Percentiles rank a stretch among this genome's conserved stretches.
Evolutionary conservation across 2,329 filamentous ascomycete species (phyloP).

Genomic region (Hyphodiscus sp.): DNA sequence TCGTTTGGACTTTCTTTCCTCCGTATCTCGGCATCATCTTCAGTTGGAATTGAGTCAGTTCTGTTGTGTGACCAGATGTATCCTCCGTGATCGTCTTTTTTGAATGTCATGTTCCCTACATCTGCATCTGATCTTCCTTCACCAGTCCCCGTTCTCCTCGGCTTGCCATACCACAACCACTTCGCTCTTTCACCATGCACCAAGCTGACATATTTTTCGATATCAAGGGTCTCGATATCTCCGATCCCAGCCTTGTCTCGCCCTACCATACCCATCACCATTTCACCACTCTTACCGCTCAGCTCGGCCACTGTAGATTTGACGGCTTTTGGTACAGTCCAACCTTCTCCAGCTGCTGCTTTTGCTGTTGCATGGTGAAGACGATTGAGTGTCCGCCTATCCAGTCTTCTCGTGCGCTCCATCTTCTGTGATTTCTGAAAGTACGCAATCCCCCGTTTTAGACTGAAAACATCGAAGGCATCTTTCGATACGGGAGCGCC

Average conservation of each 20-base stretch:
- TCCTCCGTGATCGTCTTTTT: constrained; percentile 47
- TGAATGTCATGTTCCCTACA: constrained; percentile 43
- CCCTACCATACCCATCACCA: constrained; percentile 91
- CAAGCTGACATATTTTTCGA: constrained; percentile 74
- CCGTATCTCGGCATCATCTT: constrained; percentile 43
- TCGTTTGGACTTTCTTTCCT: constrained; percentile 35
- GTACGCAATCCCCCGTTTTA: constrained; percentile 76
- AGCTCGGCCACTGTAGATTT: constrained; percentile 94
- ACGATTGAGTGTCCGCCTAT: constrained; percentile 74
- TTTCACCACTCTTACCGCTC: constrained; percentile 86
- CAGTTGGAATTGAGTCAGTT: constrained; percentile 43
- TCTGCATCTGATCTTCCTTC: constrained; percentile 43
- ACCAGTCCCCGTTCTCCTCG: constrained; percentile 54
- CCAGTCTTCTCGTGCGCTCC: constrained; percentile 68
- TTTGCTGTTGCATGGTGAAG: constrained; percentile 83
- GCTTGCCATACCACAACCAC: constrained; percentile 93
- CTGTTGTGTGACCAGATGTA: constrained; percentile 42
- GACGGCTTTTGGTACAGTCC: constrained; percentile 88
- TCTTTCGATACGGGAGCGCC: constrained; percentile 85
- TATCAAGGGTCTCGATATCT: constrained; percentile 86
- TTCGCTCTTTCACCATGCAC: constrained; percentile 78
- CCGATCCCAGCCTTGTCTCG: constrained; percentile 81
- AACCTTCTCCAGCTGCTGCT: constrained; percentile 80
- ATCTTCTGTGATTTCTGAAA: constrained; percentile 90
- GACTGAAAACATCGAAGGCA: constrained; percentile 76